Percentiles rank a stretch among this genome's conserved stretches.
Evolutionary conservation across 1,284 basidiomycete species (phyloP).

Genomic region (Pterulicium gracile): DNA sequence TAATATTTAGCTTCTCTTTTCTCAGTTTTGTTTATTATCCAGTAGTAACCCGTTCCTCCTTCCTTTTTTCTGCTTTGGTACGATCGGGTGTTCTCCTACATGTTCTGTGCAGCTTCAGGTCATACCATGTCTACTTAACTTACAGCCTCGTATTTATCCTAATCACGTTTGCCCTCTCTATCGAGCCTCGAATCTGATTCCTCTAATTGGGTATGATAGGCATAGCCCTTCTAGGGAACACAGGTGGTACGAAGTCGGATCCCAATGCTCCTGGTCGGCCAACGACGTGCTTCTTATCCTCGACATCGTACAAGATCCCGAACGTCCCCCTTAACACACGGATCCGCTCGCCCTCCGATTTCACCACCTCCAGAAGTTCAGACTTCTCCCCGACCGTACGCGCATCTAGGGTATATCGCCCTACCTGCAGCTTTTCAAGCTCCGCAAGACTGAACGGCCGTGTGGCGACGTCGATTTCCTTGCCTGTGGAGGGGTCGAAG

Average conservation of each 20-base stretch:
- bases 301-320: slow-evolving; percentile 16
- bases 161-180: no score
- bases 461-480: slow-evolving; percentile 11
- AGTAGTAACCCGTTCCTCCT: no score
- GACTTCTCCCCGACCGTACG: slow-evolving; percentile 15
- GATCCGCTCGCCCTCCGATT: slow-evolving; percentile 22
- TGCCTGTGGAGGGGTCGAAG: slow-evolving; percentile 13
- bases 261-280: slow-evolving; percentile 9
- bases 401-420: slow-evolving; percentile 19
- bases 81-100: no score
- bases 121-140: no score
- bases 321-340: slow-evolving; percentile 21
- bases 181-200: no score
- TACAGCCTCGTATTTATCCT: no score
- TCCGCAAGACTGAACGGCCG: slow-evolving; percentile 7
- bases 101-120: no score
- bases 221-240: neutral
- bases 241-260: neutral
- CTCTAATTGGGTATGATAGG: no score
- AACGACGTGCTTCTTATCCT: slow-evolving; percentile 15
- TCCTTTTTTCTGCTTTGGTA: no score
- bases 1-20: no score
- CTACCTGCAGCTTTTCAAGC: slow-evolving; percentile 14
- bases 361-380: slow-evolving; percentile 16
- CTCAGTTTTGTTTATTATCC: no score